Conservation (phyloP, 202 grass and related monocot species). For the Schoenoplectus triqueter region DNA sequence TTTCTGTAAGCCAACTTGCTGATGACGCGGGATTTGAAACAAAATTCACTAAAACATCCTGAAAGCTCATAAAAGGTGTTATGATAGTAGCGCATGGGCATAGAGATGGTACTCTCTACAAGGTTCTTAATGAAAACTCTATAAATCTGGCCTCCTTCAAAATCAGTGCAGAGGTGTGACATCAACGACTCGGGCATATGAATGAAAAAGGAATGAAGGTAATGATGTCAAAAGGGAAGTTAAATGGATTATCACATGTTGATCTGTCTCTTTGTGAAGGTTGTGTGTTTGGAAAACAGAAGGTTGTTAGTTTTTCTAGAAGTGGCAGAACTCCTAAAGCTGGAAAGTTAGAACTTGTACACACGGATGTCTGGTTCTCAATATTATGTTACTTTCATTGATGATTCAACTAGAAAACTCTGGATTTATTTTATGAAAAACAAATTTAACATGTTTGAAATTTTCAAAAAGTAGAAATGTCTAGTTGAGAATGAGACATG, state of each 20-base stretch:
- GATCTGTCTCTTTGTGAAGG: too few relatives aligned
- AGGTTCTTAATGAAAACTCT: not conserved
- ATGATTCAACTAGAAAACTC: constrained; percentile 29
- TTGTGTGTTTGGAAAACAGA: too few relatives aligned
- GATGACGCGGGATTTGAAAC: not conserved
- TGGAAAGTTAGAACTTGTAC: too few relatives aligned
- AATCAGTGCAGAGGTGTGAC: not conserved
- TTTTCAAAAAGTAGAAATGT: constrained; percentile 29
- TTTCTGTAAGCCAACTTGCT: not conserved
- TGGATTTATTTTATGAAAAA: constrained; percentile 16
- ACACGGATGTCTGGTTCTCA: not conserved
- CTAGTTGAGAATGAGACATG: constrained; percentile 23
- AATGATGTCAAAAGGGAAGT: constrained; percentile 14
- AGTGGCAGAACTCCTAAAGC: too few relatives aligned
- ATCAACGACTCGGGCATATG: not conserved
- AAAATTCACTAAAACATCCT: not conserved
- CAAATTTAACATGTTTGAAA: constrained; percentile 4
- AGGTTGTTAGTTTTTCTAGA: too few relatives aligned
- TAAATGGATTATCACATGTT: not conserved
- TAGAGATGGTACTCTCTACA: not conserved
- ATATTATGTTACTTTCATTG: constrained; percentile 25
- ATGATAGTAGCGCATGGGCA: constrained; percentile 44
- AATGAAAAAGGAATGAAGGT: constrained; percentile 1
- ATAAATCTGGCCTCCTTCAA: not conserved
- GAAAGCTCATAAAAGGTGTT: constrained; percentile 32